phyloP scores from a whole-genome alignment of 208 protist genomes.

The Leishmania mexicana region DNA sequence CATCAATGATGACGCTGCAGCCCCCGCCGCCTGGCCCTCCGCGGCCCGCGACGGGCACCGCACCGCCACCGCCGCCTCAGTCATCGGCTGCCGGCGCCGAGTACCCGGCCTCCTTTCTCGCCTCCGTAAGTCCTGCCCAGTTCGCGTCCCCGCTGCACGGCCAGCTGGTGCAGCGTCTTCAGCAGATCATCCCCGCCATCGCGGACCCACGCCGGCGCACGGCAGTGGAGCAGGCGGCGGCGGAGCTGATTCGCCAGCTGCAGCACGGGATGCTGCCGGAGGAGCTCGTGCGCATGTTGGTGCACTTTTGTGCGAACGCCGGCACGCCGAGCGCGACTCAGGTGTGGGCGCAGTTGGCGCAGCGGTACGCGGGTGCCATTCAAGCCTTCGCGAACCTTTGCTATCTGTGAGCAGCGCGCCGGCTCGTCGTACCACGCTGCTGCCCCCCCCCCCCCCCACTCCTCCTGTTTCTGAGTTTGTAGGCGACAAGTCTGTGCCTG shows the following conservation, averaged over 20 bases:
- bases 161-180: slow-evolving; percentile 40
- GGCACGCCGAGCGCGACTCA: slow-evolving; percentile 43
- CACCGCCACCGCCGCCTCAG: slow-evolving; percentile 18
- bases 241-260: slow-evolving; percentile 60
- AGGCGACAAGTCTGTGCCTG: background rate
- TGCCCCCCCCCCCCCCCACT: background rate
- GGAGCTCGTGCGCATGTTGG: slow-evolving; percentile 49
- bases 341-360: slow-evolving; percentile 48
- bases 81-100: slow-evolving; percentile 1
- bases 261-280: slow-evolving; percentile 41
- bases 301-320: slow-evolving; percentile 45
- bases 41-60: background rate
- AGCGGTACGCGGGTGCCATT: slow-evolving; percentile 44
- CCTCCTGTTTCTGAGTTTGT: slow-evolving; percentile 9
- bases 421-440: background rate
- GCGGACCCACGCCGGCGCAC: slow-evolving; percentile 41
- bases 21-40: slow-evolving; percentile 1
- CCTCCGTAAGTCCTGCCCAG: slow-evolving; percentile 11
- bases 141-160: slow-evolving; percentile 20
- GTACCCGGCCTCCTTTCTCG: slow-evolving; percentile 6
- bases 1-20: background rate
- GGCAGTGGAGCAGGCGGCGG: slow-evolving; percentile 51
- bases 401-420: slow-evolving; percentile 41
- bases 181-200: slow-evolving; percentile 44
- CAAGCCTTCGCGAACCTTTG: slow-evolving; percentile 59